Evolutionary conservation across 345 rosid genomes (phyloP).

Genomic region (Salix purpurea): DNA sequence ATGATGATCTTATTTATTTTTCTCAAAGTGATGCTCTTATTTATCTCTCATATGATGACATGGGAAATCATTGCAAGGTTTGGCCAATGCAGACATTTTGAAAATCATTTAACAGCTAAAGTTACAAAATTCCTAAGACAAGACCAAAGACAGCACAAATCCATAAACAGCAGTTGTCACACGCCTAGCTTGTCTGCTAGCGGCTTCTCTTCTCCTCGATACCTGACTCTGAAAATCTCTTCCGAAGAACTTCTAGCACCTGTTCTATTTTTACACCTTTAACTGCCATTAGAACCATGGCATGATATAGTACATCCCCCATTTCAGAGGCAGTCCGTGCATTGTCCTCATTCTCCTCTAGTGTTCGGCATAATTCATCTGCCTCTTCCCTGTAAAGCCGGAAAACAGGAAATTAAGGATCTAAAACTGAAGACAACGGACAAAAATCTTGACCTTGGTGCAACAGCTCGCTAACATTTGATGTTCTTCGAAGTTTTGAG

Average conservation of each 20-base stretch:
- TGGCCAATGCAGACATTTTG: too few species aligned
- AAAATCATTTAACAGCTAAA: too few species aligned
- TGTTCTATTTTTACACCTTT: conserved; percentile 53
- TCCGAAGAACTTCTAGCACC: conserved; percentile 54
- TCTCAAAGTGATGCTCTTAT: too few species aligned
- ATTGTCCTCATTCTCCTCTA: conserved; percentile 66
- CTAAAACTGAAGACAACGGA: not conserved
- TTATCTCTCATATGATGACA: too few species aligned
- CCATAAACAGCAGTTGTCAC: not conserved
- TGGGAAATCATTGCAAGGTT: too few species aligned
- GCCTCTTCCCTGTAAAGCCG: conserved; percentile 63
- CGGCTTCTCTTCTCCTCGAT: conserved; percentile 69
- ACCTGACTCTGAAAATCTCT: conserved; percentile 62
- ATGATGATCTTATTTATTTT: too few species aligned
- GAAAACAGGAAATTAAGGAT: not conserved
- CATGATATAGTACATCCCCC: conserved; percentile 74
- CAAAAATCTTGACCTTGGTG: not conserved
- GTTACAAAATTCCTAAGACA: too few species aligned
- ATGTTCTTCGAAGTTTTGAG: not conserved
- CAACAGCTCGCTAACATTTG: too few species aligned
- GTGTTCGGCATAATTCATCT: conserved; percentile 68
- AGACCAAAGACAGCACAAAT: too few species aligned
- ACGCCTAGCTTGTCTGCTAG: not conserved
- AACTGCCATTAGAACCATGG: conserved; percentile 63
- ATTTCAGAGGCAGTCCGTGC: conserved; percentile 64